A percentile compares a stretch with the other conserved stretches of the same genome.
These are phyloP conservation scores for Sphaerulina vaccinii DNA, from an alignment of 2,329 filamentous ascomycete species.

Conservation along the genomic window DNA sequence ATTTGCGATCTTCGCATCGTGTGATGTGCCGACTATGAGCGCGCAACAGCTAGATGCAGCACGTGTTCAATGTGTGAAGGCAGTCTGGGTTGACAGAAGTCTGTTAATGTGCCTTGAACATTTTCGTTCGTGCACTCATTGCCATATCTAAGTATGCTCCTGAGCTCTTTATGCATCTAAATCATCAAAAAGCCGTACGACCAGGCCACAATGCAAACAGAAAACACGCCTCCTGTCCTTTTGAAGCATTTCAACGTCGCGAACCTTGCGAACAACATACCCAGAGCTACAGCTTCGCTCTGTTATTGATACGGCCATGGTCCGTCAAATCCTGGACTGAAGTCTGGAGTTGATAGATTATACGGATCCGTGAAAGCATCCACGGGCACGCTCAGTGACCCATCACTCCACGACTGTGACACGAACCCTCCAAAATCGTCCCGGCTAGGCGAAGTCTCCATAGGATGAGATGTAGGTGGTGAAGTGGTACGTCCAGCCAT, in stretches of 20 bases:
- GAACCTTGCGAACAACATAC: constrained; percentile 9
- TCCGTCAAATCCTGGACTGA: constrained; percentile 27
- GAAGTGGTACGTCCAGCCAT: neutral
- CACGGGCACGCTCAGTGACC: constrained; percentile 34
- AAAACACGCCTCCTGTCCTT: constrained; percentile 1
- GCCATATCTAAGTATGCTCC: neutral
- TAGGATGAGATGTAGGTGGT: constrained; percentile 1
- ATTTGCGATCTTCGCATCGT: no score
- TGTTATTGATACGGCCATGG: constrained; percentile 34
- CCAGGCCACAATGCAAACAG: constrained; percentile 9
- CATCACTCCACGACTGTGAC: constrained; percentile 36
- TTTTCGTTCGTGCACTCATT: constrained; percentile 1
- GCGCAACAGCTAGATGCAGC: no score
- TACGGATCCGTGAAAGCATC: constrained; percentile 33
- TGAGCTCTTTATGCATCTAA: neutral
- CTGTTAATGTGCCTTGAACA: neutral
- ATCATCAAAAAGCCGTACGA: constrained; percentile 7
- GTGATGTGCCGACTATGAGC: no score
- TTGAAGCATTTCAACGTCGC: neutral
- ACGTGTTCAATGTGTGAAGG: no score
- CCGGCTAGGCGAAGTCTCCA: neutral
- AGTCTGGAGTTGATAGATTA: constrained; percentile 32
- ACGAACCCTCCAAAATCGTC: constrained; percentile 24
- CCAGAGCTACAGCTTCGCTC: constrained; percentile 13
- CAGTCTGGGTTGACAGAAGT: no score